Base-by-base conservation (phyloP, 805 yeast genomes). In the Geotrichum ghanense region DNA sequence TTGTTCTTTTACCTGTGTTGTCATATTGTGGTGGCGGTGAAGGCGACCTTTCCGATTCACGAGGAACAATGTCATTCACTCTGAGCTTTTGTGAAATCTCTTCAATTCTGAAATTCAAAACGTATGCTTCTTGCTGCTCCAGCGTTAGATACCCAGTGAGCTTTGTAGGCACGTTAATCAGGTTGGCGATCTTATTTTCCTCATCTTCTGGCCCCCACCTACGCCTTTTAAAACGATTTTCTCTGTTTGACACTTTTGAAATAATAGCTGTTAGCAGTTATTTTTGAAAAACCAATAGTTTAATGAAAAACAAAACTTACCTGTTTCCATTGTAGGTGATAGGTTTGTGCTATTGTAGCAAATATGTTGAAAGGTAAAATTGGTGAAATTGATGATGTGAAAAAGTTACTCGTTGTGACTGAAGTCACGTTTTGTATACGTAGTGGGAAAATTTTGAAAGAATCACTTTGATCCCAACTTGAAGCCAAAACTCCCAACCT, bases 1-100 rank as follows among this genome's bases (percentile, higher is more conserved):
- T 92, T 7, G 77, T 78, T 57, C 97, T 79, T 59, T 78, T 81
- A 41, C 99, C 99, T 20, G 68, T 64, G 24, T 71, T 63, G 64
- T 92, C 97, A 63, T 92, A 92, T 48, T 75, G 76, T 1, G 98
- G 98, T 1, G 96, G 88, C 0, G 97, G 97, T 1, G 95, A 85
- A 0, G 89, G 87, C 1, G 94, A 85, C 31, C 71, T 50, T 77
- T 65, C 50, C 56, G 56, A 53, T 66, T 70, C 45, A 0, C 81
- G 81, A 0, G 64, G 60, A 9, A 74, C 67, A 14, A 75, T 65
- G 31, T 72, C 74, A 45, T 74, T 66, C n/a, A 73, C 63, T 14
- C 72, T 62, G 37, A 90, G 63, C 48, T 75, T 68, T 26, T 73
- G 71, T 0, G 88, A 74, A 47, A 90, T 79, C 59, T 90, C 97